phyloP scores from a whole-genome alignment of 2,329 filamentous ascomycete species.

The Aspergillus tanneri region DNA sequence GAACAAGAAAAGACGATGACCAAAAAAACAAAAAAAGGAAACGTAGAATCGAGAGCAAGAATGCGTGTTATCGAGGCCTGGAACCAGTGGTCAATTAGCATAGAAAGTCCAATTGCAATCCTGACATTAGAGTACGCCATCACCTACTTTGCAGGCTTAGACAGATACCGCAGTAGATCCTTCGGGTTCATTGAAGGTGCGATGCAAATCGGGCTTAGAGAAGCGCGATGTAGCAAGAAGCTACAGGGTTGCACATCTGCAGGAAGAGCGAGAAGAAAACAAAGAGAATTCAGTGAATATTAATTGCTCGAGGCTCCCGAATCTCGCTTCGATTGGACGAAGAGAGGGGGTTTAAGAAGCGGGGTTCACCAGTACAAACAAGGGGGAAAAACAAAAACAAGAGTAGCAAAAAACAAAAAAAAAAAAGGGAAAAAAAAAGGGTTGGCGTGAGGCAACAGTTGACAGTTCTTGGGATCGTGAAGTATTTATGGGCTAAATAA shows the following conservation, averaged over 20 bases:
- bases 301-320: too few species aligned
- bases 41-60: slow-evolving; percentile 24
- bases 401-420: slow-evolving; percentile 19
- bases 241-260: slow-evolving; percentile 38
- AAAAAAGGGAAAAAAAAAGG: background rate
- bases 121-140: slow-evolving; percentile 7
- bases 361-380: background rate
- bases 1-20: slow-evolving; percentile 20
- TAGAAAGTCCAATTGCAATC: slow-evolving; percentile 5
- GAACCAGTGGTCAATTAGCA: slow-evolving; percentile 18
- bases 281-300: slow-evolving; percentile 2
- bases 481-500: slow-evolving; percentile 3
- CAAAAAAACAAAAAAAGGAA: slow-evolving; percentile 11
- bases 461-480: slow-evolving; percentile 1
- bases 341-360: background rate
- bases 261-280: slow-evolving; percentile 9
- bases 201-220: slow-evolving; percentile 33
- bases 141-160: slow-evolving; percentile 86
- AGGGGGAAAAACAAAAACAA: slow-evolving; percentile 25
- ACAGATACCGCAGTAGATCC: slow-evolving; percentile 88
- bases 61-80: slow-evolving; percentile 65
- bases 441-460: background rate
- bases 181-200: slow-evolving; percentile 80
- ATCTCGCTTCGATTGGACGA: background rate
- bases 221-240: slow-evolving; percentile 34